These are phyloP conservation scores for Penicillium manginii DNA, from an alignment of 495 filamentous ascomycete species.

Conservation along the genomic window DNA sequence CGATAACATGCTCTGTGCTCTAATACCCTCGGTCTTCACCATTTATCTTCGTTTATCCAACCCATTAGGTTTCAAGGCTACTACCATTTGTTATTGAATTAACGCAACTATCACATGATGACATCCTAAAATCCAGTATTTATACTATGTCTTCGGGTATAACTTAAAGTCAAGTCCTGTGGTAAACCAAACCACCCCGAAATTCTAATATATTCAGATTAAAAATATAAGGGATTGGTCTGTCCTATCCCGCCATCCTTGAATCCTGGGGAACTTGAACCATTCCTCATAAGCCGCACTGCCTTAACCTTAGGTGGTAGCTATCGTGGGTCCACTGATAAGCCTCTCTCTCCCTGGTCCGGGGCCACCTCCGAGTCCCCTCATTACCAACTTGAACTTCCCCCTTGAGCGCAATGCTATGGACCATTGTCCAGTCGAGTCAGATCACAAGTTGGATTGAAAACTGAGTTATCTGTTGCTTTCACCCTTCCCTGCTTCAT, in stretches of 20 bases:
- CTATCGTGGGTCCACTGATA: constrained; percentile 21
- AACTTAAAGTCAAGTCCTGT: too few species aligned
- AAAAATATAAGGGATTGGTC: too few species aligned
- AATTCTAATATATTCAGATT: too few species aligned
- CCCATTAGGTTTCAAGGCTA: not conserved
- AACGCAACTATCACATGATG: not conserved
- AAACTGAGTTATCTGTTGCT: not conserved
- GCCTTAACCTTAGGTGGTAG: too few species aligned
- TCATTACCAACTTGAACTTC: not conserved
- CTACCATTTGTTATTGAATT: not conserved
- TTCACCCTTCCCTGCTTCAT: not conserved
- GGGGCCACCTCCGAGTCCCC: not conserved
- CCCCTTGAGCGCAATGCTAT: not conserved
- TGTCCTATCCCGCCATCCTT: too few species aligned
- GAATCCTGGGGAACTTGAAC: too few species aligned
- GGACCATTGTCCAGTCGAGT: not conserved
- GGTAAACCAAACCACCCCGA: too few species aligned
- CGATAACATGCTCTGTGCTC: constrained; percentile 7
- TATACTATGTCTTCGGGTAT: too few species aligned
- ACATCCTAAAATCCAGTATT: too few species aligned
- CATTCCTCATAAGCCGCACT: too few species aligned
- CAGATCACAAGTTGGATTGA: not conserved
- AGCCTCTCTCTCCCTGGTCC: constrained; percentile 9
- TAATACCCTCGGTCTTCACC: constrained; percentile 26
- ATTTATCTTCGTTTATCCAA: constrained; percentile 3